Evolutionary conservation across 805 yeast genomes (phyloP).

Genomic region (Metschnikowia shivogae): DNA sequence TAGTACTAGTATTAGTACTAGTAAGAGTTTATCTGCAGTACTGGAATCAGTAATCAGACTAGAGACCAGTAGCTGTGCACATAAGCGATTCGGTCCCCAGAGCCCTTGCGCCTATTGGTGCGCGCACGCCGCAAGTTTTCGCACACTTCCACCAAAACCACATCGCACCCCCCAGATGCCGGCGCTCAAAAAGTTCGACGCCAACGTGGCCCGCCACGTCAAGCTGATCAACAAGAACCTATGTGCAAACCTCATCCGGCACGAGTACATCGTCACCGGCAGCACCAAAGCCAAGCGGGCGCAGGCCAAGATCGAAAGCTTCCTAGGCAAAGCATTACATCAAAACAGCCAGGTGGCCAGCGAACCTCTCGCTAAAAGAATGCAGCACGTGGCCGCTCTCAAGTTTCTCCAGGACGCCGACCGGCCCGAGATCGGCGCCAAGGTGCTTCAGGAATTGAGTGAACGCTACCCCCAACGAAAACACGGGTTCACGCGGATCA

Average conservation of each 20-base stretch:
- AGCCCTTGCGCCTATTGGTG: too few relatives aligned
- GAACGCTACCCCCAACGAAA: constrained; percentile 58
- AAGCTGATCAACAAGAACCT: constrained; percentile 44
- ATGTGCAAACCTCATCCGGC: constrained; percentile 41
- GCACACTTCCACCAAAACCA: background rate
- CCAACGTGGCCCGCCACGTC: constrained; percentile 39
- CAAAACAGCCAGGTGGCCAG: constrained; percentile 20
- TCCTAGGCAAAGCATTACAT: constrained; percentile 30
- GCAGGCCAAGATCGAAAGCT: constrained; percentile 37
- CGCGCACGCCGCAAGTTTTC: background rate
- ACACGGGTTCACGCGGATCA: constrained; percentile 84
- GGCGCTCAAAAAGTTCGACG: constrained; percentile 38
- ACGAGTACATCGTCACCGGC: constrained; percentile 42
- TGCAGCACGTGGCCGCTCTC: constrained; percentile 18
- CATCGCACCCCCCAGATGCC: constrained; percentile 28
- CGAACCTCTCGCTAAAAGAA: constrained; percentile 14
- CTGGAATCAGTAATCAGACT: too few relatives aligned
- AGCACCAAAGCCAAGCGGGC: constrained; percentile 43
- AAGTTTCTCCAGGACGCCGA: constrained; percentile 26
- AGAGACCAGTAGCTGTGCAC: too few relatives aligned
- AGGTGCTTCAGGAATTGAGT: constrained; percentile 60
- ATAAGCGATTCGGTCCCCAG: too few relatives aligned
- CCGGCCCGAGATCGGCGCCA: constrained; percentile 36
- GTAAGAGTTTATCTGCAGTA: too few relatives aligned
- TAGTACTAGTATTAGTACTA: too few relatives aligned